Conservation (phyloP, 179 eudicot species). For the Patellifolia procumbens region DNA sequence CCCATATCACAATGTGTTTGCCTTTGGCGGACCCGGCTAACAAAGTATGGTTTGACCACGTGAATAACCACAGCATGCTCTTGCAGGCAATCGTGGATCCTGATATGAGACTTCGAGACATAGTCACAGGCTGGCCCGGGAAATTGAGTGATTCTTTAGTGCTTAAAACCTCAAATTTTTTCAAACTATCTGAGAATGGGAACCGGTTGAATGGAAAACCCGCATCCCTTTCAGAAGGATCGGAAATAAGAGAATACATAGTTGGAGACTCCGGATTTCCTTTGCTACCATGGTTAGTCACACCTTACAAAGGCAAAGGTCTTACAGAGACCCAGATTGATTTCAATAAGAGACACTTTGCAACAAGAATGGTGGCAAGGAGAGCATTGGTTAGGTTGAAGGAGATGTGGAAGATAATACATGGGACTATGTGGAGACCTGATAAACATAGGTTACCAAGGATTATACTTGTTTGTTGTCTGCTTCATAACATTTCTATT, state of each 20-base stretch:
- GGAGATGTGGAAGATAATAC: conserved; percentile 75
- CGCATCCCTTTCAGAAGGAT: conserved; percentile 42
- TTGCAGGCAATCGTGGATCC: conserved; percentile 89
- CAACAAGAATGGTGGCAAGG: conserved; percentile 66
- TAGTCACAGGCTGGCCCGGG: conserved; percentile 87
- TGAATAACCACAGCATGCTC: conserved; percentile 77
- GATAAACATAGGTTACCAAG: conserved; percentile 81
- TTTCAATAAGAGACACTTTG: conserved; percentile 64
- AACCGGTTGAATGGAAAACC: conserved; percentile 58
- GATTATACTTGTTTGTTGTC: conserved; percentile 78
- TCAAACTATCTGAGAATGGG: conserved; percentile 58
- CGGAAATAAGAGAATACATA: conserved; percentile 61
- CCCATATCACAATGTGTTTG: conserved; percentile 70
- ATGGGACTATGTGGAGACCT: conserved; percentile 82
- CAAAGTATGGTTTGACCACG: conserved; percentile 69
- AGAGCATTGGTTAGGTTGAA: conserved; percentile 71
- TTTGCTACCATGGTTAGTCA: conserved; percentile 74
- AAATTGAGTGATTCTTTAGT: conserved; percentile 59
- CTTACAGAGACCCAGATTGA: conserved; percentile 42
- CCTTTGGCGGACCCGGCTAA: conserved; percentile 51
- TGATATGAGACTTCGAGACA: conserved; percentile 67
- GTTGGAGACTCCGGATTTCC: conserved; percentile 78
- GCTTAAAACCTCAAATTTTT: conserved; percentile 60
- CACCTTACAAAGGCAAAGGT: conserved; percentile 65
- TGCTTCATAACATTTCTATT: conserved; percentile 68